These are phyloP conservation scores for Polytrichum formosum DNA, from an alignment of 225 moss, liverwort and hornwort genomes.

Conservation along the genomic window DNA sequence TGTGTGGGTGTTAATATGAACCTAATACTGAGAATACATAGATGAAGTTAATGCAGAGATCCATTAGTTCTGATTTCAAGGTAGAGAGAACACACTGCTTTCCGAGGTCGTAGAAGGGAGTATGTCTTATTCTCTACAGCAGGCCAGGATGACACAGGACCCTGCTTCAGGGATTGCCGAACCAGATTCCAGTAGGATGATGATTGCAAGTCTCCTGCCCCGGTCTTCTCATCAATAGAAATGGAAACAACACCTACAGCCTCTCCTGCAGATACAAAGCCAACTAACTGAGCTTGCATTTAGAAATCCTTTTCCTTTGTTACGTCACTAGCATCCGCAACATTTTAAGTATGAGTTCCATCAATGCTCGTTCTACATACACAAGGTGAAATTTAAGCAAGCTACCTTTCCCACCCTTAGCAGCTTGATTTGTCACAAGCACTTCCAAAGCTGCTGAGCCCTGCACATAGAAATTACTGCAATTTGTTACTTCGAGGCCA, in stretches of 20 bases:
- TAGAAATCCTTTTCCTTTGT: not conserved
- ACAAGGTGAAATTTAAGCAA: conserved; percentile 1
- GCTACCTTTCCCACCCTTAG: conserved; percentile 86
- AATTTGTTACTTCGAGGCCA: no score
- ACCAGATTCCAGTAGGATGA: conserved; percentile 73
- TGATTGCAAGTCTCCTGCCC: conserved; percentile 33
- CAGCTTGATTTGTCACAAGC: conserved; percentile 89
- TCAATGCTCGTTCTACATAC: no score
- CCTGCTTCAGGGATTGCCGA: conserved; percentile 72
- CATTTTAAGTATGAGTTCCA: no score
- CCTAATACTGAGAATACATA: no score
- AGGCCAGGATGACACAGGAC: conserved; percentile 59
- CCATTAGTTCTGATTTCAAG: not conserved
- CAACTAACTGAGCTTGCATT: not conserved
- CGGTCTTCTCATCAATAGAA: conserved; percentile 60
- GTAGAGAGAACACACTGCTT: conserved; percentile 43
- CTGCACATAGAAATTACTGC: conserved; percentile 22
- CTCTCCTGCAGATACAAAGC: conserved; percentile 49
- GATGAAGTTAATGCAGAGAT: no score
- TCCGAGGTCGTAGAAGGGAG: conserved; percentile 68
- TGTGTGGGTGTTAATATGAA: no score
- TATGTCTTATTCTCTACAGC: conserved; percentile 56
- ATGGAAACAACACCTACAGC: conserved; percentile 83
- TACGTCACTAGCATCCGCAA: not conserved
- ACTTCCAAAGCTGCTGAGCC: conserved; percentile 75